Evolutionary conservation across 495 filamentous ascomycete species (phyloP), one percentile per base, ranked within the genome.

Genomic region (Penicillium ochrochloron): DNA sequence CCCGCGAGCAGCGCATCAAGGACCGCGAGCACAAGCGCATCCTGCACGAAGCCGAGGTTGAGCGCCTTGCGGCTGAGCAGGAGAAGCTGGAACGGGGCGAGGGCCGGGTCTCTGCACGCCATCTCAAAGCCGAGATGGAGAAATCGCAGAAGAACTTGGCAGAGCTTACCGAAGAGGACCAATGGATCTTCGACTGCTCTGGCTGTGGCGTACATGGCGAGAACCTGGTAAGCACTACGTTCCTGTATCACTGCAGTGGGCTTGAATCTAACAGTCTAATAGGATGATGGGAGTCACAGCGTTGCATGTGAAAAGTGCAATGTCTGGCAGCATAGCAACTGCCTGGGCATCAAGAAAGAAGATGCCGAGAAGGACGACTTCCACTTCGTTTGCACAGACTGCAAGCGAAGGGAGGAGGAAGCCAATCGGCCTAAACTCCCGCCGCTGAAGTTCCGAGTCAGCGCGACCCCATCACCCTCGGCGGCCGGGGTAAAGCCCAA

Each of bases 241-340:
- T 37, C 0, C 53, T 56, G 11, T n/a, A 48, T 10, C 7, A 46
- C 46, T 46, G 4, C 51, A 12, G 2, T 4, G 17, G 3, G 35
- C 50, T n/a, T 17, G 23, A 8, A n/a, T 74, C 62, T 58, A 64
- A 70, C 50, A 35, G 39, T 44, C 14, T n/a, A 31, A 5, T 62
- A 89, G 85, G 94, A 97, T 67, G 95, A 97, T 68, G 95, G 95
- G 53, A 89, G 91, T 2, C 92, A 96, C 73, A 97, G 91, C 72
- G 86, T 99, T 62, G 90, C 93, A n/a, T 99, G 95, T 73, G 95
- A 98, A 70, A 89, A 84, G 54, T 99, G 95, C 82, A 95, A 90
- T 72, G 88, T 96, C 21, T 99, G 95, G 95, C 94, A 97, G 72
- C 95, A 97, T 69, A 94, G 91, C 80, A 89, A 88, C 54, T 99